A percentile compares a stretch with the other conserved stretches of the same genome.
Evolutionary conservation across 2,329 filamentous ascomycete species (phyloP).

Genomic region (Botryotinia convoluta): DNA sequence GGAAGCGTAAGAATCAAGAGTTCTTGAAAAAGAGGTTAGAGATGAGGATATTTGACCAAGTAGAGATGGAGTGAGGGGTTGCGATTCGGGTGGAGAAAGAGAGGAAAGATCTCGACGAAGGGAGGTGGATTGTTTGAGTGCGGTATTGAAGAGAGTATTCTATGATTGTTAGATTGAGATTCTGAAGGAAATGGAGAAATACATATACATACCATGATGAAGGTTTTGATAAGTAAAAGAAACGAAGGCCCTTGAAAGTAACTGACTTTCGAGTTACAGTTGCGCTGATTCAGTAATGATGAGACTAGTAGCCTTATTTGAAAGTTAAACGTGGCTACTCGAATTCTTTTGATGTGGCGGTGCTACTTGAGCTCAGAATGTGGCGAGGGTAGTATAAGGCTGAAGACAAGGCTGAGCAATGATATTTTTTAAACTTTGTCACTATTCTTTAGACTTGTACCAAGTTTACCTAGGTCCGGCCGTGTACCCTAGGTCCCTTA

Average conservation of each 20-base stretch:
- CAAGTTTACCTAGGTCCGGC: neutral
- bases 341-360: constrained; percentile 2
- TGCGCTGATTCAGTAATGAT: neutral
- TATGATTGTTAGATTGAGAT: constrained; percentile 39
- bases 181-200: no score
- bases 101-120: constrained; percentile 73
- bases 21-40: constrained; percentile 77
- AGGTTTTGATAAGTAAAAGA: neutral
- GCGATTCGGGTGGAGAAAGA: constrained; percentile 54
- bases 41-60: constrained; percentile 76
- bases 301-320: constrained; percentile 10
- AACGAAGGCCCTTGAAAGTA: neutral
- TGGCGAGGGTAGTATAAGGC: neutral
- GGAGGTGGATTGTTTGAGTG: constrained; percentile 78
- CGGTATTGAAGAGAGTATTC: constrained; percentile 85
- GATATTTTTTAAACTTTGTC: neutral
- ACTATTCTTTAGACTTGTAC: neutral
- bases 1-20: constrained; percentile 85
- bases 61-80: constrained; percentile 56
- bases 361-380: neutral
- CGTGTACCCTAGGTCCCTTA: neutral
- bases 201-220: constrained; percentile 7
- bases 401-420: neutral
- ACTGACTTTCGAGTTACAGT: neutral
- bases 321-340: constrained; percentile 19